A percentile compares a stretch with the other conserved stretches of the same genome.
These are phyloP conservation scores for Adansonia madagascariensis DNA, from an alignment of 441 rosid genomes.

Conservation along the genomic window DNA sequence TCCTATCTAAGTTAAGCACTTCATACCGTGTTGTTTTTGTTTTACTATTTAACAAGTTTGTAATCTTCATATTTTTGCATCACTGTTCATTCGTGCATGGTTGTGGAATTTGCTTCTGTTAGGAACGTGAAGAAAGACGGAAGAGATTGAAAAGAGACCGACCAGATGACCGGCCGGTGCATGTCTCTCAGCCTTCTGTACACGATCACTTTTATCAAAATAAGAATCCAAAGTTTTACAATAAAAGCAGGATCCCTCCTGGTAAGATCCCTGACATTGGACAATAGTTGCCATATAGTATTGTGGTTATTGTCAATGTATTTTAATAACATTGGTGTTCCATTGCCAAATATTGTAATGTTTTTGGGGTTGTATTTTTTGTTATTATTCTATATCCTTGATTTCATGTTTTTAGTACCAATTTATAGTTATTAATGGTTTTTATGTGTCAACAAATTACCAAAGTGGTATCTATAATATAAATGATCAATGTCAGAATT, in stretches of 20 bases:
- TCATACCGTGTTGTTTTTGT: background rate
- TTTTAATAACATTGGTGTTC: background rate
- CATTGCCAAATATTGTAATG: background rate
- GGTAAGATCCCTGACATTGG: conserved; percentile 49
- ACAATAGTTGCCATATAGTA: background rate
- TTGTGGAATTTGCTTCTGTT: conserved; percentile 23
- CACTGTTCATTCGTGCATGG: background rate
- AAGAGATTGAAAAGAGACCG: conserved; percentile 71
- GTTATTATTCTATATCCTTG: background rate
- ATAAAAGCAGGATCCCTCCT: conserved; percentile 81
- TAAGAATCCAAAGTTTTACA: conserved; percentile 53
- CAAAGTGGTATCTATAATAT: background rate
- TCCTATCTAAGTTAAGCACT: background rate
- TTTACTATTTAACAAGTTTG: background rate
- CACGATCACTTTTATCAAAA: conserved; percentile 56
- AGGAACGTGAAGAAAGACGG: conserved; percentile 98
- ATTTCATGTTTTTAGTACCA: background rate
- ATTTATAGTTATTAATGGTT: background rate
- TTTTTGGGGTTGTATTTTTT: background rate
- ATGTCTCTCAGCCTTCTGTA: conserved; percentile 52
- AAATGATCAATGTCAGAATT: background rate
- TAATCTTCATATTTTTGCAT: conserved; percentile 10
- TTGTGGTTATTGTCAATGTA: background rate
- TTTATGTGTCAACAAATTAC: background rate
- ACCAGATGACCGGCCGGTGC: conserved; percentile 58